phyloP scores from a whole-genome alignment of 768 basidiomycete genomes.

The Agaricus subrufescens region DNA sequence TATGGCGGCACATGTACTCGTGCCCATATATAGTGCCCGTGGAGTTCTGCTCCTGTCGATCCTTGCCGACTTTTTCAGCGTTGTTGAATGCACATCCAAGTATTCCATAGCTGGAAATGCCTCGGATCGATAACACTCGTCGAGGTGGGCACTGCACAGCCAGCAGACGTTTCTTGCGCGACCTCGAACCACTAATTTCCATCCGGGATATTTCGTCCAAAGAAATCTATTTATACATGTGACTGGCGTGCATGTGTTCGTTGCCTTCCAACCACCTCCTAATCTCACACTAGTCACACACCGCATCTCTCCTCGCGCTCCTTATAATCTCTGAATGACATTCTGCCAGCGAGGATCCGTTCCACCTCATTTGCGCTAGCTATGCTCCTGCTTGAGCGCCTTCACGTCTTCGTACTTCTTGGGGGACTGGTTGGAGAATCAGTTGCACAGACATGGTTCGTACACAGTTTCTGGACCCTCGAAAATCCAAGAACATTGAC shows the following conservation, averaged over 20 bases:
- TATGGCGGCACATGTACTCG: too few relatives aligned
- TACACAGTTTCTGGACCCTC: background rate
- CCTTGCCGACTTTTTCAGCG: too few relatives aligned
- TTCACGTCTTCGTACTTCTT: background rate
- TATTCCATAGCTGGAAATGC: too few relatives aligned
- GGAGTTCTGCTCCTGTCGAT: too few relatives aligned
- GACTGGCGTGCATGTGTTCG: background rate
- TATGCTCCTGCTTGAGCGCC: slow-evolving; percentile 4
- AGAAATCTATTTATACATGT: background rate
- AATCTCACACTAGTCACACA: background rate
- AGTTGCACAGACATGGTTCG: slow-evolving; percentile 6
- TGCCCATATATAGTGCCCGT: too few relatives aligned
- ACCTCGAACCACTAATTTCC: background rate
- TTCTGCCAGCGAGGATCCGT: background rate
- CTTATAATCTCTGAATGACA: background rate
- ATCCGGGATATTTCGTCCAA: background rate
- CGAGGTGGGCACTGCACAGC: too few relatives aligned
- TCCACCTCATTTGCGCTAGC: background rate
- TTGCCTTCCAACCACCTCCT: background rate
- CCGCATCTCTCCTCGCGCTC: background rate
- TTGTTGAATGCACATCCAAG: too few relatives aligned
- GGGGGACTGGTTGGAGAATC: background rate
- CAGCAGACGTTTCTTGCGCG: too few relatives aligned
- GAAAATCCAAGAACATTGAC: background rate
- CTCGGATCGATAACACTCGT: too few relatives aligned